Percentiles rank a stretch among this genome's conserved stretches.
phyloP scores from a whole-genome alignment of 805 yeast species.

The Saturnispora galanensis region DNA sequence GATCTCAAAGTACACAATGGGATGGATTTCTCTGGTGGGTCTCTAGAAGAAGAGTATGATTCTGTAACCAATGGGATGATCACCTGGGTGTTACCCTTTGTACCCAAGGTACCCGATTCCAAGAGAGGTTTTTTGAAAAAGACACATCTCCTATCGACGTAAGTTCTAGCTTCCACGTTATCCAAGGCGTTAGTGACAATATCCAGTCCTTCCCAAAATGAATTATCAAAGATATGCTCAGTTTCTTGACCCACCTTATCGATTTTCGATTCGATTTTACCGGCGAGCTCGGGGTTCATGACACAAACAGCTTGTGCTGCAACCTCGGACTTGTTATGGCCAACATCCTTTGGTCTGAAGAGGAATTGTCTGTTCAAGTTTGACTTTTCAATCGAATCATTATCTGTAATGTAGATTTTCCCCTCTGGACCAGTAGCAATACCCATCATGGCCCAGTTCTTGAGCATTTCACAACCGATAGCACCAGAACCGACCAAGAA shows the following conservation, averaged over 20 bases:
- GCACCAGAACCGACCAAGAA: slow-evolving; percentile 97
- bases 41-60: slow-evolving; percentile 91
- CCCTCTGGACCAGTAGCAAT: slow-evolving; percentile 89
- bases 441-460: slow-evolving; percentile 97
- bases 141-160: slow-evolving; percentile 94
- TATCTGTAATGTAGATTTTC: slow-evolving; percentile 77
- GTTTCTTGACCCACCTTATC: slow-evolving; percentile 95
- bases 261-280: slow-evolving; percentile 63
- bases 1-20: slow-evolving; percentile 96
- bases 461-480: slow-evolving; percentile 97
- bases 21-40: slow-evolving; percentile 96
- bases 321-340: slow-evolving; percentile 78
- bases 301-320: slow-evolving; percentile 75
- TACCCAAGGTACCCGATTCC: slow-evolving; percentile 96
- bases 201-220: slow-evolving; percentile 76
- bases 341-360: slow-evolving; percentile 92
- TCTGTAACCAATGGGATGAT: slow-evolving; percentile 90
- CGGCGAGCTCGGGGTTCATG: slow-evolving; percentile 79
- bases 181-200: slow-evolving; percentile 95
- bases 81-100: slow-evolving; percentile 97
- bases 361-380: slow-evolving; percentile 94
- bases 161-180: slow-evolving; percentile 95
- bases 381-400: slow-evolving; percentile 90
- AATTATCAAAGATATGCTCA: slow-evolving; percentile 74
- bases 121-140: slow-evolving; percentile 83